These are phyloP conservation scores for Phyllostachys edulis DNA, from an alignment of 176 grass and related monocot genomes.

Conservation along the genomic window DNA sequence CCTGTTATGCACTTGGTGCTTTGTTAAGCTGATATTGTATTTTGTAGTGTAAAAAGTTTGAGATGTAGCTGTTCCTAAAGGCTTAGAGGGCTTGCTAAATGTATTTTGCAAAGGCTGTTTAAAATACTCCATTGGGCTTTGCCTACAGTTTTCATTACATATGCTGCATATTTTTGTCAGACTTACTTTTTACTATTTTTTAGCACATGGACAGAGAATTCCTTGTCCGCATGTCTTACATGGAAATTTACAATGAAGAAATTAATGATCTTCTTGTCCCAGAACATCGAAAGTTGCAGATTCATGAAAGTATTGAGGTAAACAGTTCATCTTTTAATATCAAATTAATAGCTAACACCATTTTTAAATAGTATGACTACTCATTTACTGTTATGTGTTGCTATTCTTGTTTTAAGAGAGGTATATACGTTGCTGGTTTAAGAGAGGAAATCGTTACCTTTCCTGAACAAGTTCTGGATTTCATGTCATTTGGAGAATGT, in stretches of 20 bases:
- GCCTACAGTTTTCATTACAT: conserved; percentile 2
- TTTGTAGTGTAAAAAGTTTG: not conserved
- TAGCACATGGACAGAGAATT: conserved; percentile 89
- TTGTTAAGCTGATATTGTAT: conserved; percentile 13
- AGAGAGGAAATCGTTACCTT: conserved; percentile 94
- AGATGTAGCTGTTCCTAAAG: conserved; percentile 5
- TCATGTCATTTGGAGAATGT: conserved; percentile 98
- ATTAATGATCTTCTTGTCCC: conserved; percentile 87
- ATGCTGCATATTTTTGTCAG: conserved; percentile 22
- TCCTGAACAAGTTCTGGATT: conserved; percentile 76
- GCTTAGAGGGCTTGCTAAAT: not conserved
- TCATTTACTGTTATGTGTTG: not conserved
- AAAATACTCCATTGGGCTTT: conserved; percentile 24
- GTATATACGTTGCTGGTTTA: conserved; percentile 91
- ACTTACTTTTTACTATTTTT: conserved; percentile 17
- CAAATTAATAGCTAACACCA: not conserved
- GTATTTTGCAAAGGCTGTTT: not conserved
- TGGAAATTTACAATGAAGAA: no score
- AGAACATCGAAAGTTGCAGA: conserved; percentile 91
- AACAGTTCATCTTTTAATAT: conserved; percentile 21
- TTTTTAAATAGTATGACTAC: conserved; percentile 1
- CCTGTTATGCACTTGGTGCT: not conserved
- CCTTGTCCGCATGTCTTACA: conserved; percentile 92
- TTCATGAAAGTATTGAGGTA: conserved; percentile 93
- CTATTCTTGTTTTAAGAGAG: conserved; percentile 65